A percentile compares a stretch with the other conserved stretches of the same genome.
These are phyloP conservation scores for Casuarina cunninghamiana DNA, from an alignment of 306 rosid genomes.

Conservation along the genomic window DNA sequence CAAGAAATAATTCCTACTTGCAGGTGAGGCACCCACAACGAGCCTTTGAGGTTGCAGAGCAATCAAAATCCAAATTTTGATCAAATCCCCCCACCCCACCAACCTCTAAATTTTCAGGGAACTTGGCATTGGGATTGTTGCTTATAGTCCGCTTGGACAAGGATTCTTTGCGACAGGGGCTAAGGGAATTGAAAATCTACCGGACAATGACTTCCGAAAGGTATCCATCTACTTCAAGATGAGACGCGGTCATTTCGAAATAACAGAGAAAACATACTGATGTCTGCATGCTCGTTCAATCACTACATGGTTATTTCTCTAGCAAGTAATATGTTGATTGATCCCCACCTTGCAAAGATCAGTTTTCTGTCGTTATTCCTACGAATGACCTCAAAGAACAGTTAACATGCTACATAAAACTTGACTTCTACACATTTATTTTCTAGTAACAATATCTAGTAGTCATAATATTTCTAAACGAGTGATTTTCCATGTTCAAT, in stretches of 20 bases:
- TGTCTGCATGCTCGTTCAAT: too few relatives aligned
- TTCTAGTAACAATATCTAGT: not conserved
- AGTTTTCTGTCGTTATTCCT: too few relatives aligned
- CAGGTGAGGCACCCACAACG: constrained; percentile 30
- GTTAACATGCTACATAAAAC: not conserved
- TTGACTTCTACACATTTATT: not conserved
- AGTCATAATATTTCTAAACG: not conserved
- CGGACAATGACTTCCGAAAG: constrained; percentile 44
- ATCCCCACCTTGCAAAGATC: too few relatives aligned
- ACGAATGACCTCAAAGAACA: too few relatives aligned
- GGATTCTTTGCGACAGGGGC: constrained; percentile 62
- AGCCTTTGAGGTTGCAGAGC: too few relatives aligned
- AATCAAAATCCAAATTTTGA: not conserved
- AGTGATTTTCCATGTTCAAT: not conserved
- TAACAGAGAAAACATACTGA: too few relatives aligned
- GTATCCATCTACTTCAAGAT: constrained; percentile 20
- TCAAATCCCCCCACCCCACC: not conserved
- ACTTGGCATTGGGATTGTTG: constrained; percentile 65
- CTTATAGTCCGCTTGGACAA: constrained; percentile 65
- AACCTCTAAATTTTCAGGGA: constrained; percentile 30
- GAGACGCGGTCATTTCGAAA: not conserved
- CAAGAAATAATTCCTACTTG: constrained; percentile 62
- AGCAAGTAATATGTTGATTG: too few relatives aligned
- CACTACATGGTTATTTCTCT: too few relatives aligned
- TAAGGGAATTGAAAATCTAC: constrained; percentile 35